Conservation (phyloP, 2,329 filamentous ascomycete genomes). For the Cephalotrichum gorgonifer region DNA sequence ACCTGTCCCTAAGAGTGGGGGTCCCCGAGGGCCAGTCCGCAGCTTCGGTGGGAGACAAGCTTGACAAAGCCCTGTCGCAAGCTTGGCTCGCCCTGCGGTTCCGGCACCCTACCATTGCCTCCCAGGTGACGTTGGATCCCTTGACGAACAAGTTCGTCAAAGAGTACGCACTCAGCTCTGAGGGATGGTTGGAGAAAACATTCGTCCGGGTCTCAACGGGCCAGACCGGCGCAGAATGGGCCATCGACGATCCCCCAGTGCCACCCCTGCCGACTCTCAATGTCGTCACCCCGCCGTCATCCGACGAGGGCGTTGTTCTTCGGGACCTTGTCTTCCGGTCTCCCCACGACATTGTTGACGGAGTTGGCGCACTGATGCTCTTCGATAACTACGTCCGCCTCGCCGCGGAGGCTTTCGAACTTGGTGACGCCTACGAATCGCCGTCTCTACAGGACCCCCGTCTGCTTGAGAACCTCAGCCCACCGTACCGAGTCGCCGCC, state of each 20-base stretch:
- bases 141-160: constrained; percentile 15
- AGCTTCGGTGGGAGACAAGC: constrained; percentile 4
- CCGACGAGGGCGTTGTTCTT: constrained; percentile 6
- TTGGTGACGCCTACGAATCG: constrained; percentile 5
- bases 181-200: constrained; percentile 14
- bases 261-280: constrained; percentile 21
- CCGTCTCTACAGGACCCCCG: constrained; percentile 11
- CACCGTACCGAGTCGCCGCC: constrained; percentile 16
- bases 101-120: constrained; percentile 22
- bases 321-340: constrained; percentile 24
- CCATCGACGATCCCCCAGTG: constrained; percentile 22
- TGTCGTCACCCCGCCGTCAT: constrained; percentile 13
- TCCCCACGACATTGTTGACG: constrained; percentile 28
- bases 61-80: constrained; percentile 19
- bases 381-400: constrained; percentile 18
- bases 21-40: background rate
- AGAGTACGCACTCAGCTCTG: constrained; percentile 10
- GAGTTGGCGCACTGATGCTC: constrained; percentile 24
- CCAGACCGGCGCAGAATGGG: constrained; percentile 19
- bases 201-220: constrained; percentile 14
- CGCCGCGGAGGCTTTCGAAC: constrained; percentile 12
- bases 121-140: constrained; percentile 12
- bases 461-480: constrained; percentile 14
- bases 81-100: constrained; percentile 23
- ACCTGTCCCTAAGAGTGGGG: constrained; percentile 18